Evolutionary conservation across 2,329 filamentous ascomycete species (phyloP), one percentile per base, ranked within the genome.

Genomic region (Decorospora gaudefroyi): DNA sequence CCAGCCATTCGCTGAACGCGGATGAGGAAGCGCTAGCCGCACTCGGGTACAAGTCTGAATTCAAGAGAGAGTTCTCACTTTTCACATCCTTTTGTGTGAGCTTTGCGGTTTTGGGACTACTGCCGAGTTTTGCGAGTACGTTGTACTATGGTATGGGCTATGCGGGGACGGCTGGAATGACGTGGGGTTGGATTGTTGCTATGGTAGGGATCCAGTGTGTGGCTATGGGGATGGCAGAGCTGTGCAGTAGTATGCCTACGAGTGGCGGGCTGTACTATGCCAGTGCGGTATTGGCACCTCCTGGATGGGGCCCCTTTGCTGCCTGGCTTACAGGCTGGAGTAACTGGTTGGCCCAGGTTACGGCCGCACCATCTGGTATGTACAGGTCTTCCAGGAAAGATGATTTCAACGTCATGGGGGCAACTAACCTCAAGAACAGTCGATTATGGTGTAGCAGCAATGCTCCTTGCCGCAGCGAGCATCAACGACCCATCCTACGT

Each of bases 31-130:
- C 78, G 1, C 73, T 86, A 4, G 81, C 80, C 2, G 78, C 82
- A 1, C 72, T 86, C 16, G 83, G 83, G 25, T 82, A 81, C 65
- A 83, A 81, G 64, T 77, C 80, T 38, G 80, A 83, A 59, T 83
- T 83, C 72, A 83, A 83, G 70, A 77, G 86, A 60, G 85, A 89
- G 59, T 88, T 90, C 65, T 84, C 79, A 2, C 72, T 88, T 10
- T 89, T 85, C 79, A 87, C 85, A 4, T 86, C 84, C 0, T 89
- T 89, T 64, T 87, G 84, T 55, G 85, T 89, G 27, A 84, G 80
- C 41, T 89, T 89, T 65, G 85, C 86, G 5, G 85, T 89, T 8
- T 72, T 89, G 42, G 86, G 86, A 1, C 67, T 89, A 32, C 68
- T 89, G 35, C 86, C 86, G 0, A 86, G 82, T 49, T 87, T 89